A percentile compares a stretch with the other conserved stretches of the same genome.
Evolutionary conservation across 2,329 filamentous ascomycete genomes (phyloP).

Genomic region (Metarhizium rileyi): DNA sequence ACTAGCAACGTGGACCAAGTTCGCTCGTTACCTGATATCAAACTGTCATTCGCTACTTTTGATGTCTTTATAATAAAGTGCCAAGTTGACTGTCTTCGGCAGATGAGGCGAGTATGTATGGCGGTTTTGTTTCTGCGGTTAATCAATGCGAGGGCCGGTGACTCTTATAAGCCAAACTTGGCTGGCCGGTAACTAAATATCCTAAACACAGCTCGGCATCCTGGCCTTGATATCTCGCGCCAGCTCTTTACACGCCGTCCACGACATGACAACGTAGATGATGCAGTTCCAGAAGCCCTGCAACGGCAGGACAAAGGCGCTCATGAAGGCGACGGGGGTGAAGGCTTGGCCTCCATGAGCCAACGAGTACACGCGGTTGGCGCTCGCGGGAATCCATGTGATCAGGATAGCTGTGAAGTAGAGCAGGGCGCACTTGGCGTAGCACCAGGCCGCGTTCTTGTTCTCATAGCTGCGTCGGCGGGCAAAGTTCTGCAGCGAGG

Average conservation of each 20-base stretch:
- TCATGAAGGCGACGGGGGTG: constrained; percentile 52
- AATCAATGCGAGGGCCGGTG: no score
- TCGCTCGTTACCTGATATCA: no score
- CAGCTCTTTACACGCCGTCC: constrained; percentile 39
- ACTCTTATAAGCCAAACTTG: no score
- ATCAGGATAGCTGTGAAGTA: constrained; percentile 57
- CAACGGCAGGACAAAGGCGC: constrained; percentile 61
- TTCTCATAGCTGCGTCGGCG: constrained; percentile 30
- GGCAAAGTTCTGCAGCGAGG: neutral
- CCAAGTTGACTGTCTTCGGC: no score
- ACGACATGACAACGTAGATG: constrained; percentile 59
- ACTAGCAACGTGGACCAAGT: no score
- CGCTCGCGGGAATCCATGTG: constrained; percentile 62
- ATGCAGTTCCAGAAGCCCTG: constrained; percentile 72
- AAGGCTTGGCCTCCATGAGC: constrained; percentile 38
- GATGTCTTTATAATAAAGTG: no score
- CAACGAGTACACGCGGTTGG: constrained; percentile 61
- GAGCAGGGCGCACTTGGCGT: constrained; percentile 53
- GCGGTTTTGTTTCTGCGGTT: no score
- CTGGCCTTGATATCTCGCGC: constrained; percentile 6
- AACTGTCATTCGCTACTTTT: no score
- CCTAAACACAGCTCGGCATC: no score
- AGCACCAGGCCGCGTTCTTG: constrained; percentile 51
- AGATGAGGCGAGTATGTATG: no score
- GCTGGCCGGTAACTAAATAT: no score